Base-by-base conservation (phyloP, 2,329 filamentous ascomycete species). In the Pseudonectria buxi region DNA sequence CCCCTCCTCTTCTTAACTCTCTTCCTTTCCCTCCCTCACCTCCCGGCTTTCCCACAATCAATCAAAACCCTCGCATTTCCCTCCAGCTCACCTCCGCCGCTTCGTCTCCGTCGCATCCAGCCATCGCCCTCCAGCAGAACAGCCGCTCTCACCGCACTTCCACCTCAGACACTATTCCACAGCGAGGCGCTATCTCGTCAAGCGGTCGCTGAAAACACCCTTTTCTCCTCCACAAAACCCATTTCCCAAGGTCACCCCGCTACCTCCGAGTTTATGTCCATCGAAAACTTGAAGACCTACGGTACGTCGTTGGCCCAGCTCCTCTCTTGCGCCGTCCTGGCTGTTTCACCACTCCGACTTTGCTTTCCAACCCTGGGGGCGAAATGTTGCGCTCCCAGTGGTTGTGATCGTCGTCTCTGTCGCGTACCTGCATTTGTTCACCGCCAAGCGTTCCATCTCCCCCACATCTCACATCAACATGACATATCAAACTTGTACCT, bases 261-360 rank as follows among this genome's bases (percentile, higher is more conserved):
- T 60, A 76, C 80, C 79, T 77, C 74, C 81, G 81, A 84, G 83
- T 89, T 87, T 89, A 92, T 92, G 86, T 92, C 86, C 81, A 92
- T 92, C 85, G 85, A 92, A 88, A 94, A 94, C 79, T 84, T 94
- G 72, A 92, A 92, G 81, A 81, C 83, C 76, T 87, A 87, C 81
- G 86, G 86, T 92, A 72, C 63, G 85, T 74, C 14, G 14, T 30
- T 27, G 15, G 22, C 28, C 24, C 22, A 7, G 11, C 14, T 12
- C 10, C 24, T 35, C 24, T 14, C 14, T 35, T 26, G 29, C 16
- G 22, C 14, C n/a, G 16, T 25, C 25, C 28, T 15, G 6, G 11
- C 14, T 13, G 10, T 22, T 26, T 10, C n/a, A 4, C 24, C 11
- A 4, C 18, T 12, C 9, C 5, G 13, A 10, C 26, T 13, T 24